Conservation (phyloP, 345 rosid species). For the Aquilaria yunnanensis region DNA sequence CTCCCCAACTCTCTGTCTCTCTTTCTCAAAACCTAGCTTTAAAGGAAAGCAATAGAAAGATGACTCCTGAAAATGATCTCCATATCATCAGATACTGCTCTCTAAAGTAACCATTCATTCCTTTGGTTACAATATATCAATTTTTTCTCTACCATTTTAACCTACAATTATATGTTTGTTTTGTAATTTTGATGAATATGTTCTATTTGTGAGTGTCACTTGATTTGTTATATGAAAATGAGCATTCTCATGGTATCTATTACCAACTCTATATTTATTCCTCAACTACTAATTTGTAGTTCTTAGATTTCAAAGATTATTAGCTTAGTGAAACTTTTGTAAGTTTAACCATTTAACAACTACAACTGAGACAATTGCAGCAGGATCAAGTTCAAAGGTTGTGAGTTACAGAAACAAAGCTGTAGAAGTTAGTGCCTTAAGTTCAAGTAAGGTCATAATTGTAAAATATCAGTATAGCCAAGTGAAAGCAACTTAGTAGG, state of each 20-base stretch:
- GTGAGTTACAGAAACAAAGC: background rate
- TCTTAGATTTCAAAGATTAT: no score
- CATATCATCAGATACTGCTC: background rate
- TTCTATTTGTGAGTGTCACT: background rate
- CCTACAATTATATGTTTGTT: conserved; percentile 1
- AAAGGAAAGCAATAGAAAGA: conserved; percentile 17
- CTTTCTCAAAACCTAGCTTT: conserved; percentile 5
- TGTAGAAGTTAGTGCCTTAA: conserved; percentile 4
- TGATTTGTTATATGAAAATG: background rate
- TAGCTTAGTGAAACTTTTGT: background rate
- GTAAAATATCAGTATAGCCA: conserved; percentile 9
- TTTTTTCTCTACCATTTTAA: background rate
- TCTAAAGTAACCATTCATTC: conserved; percentile 22
- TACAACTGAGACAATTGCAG: background rate
- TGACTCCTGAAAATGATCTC: conserved; percentile 10
- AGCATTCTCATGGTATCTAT: no score
- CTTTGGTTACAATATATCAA: conserved; percentile 3
- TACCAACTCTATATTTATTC: no score
- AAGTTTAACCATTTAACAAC: background rate
- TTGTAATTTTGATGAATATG: background rate
- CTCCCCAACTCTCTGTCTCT: background rate
- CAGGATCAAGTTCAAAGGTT: background rate
- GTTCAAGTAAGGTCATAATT: conserved; percentile 10
- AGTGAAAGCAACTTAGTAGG: conserved; percentile 15
- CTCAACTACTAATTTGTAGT: no score